Base-by-base conservation (phyloP, 2,329 filamentous ascomycete genomes). In the Paracamarosporium sp. region DNA sequence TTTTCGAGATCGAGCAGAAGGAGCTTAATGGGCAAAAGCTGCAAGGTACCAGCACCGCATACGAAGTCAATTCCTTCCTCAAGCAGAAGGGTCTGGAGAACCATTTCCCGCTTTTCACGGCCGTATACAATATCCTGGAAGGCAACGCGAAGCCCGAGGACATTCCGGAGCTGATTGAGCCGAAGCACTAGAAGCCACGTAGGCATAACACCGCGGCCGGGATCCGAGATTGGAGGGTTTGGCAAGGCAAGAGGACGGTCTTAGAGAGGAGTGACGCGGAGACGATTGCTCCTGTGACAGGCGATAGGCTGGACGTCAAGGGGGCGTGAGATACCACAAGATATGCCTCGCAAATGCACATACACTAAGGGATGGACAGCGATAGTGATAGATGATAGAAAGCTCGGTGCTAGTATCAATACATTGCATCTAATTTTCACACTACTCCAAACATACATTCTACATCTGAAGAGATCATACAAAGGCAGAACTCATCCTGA, bases 11-110 rank as follows among this genome's bases (percentile, higher is more conserved):
- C 41, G 95, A 99, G 82, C 85, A 86, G 72, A 86, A 88, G 57
- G 93, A 97, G 75, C 84, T 99, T 61, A 98, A 99, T 74, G 95
- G 95, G 13, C 95, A 99, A 83, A 97, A 96, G 82, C 82, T 99
- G 57, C 95, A 99, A 81, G 95, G 95, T 35, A 98, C 93, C 0
- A 89, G 89, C 67, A 99, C 95, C 3, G 93, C 95, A 8, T 86
- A 89, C 62, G 95, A 99, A 77, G 93, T 99, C 40, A 91, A 96
- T 80, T 88, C 84, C 48, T 98, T 98, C 78, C 79, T 99, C 71
- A 91, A 90, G 81, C 86, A 87, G 48, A 85, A 90, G 64, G 90
- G 90, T 0, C 80, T 89, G 63, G 93, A 96, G 79, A 82, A 86
- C 30, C 90, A 96, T 50, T 99, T 96, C 76, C 95, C 95, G 20